Percentiles rank a stretch among this genome's conserved stretches.
Evolutionary conservation across 768 basidiomycete genomes (phyloP).

Genomic region (Russula emetica): DNA sequence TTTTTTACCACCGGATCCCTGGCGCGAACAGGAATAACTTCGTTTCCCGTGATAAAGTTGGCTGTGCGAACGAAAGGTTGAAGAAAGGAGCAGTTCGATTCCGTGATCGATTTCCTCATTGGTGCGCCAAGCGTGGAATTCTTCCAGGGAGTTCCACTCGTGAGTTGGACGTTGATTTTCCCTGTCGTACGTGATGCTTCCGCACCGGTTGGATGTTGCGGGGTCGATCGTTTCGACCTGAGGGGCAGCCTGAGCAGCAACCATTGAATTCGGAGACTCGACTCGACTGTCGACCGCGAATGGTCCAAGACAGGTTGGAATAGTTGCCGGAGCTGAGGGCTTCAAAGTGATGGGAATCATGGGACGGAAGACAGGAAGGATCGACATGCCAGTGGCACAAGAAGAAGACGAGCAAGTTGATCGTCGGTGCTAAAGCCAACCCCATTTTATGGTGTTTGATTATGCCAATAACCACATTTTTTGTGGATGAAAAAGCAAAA

Average conservation of each 20-base stretch:
- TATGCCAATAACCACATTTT: background rate
- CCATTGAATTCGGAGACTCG: background rate
- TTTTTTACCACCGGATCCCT: background rate
- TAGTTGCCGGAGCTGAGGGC: background rate
- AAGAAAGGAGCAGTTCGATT: background rate
- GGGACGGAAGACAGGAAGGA: conserved; percentile 4
- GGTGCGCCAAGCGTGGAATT: background rate
- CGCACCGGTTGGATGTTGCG: background rate
- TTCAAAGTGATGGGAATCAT: background rate
- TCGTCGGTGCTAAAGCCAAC: background rate
- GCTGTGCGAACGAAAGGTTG: background rate
- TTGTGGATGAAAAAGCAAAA: background rate
- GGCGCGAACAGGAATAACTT: background rate
- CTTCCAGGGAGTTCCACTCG: conserved; percentile 6
- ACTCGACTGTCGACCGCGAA: background rate
- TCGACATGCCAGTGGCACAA: background rate
- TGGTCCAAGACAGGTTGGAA: background rate
- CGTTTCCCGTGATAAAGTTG: background rate
- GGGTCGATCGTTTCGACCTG: background rate
- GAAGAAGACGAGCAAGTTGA: background rate
- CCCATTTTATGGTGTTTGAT: background rate
- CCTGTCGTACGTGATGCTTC: conserved; percentile 4
- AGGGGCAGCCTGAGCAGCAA: background rate
- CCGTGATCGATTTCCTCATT: conserved; percentile 5
- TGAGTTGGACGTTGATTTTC: background rate